Conservation (phyloP, 1,139 yeast species). For the Scheffersomyces stambukii region DNA sequence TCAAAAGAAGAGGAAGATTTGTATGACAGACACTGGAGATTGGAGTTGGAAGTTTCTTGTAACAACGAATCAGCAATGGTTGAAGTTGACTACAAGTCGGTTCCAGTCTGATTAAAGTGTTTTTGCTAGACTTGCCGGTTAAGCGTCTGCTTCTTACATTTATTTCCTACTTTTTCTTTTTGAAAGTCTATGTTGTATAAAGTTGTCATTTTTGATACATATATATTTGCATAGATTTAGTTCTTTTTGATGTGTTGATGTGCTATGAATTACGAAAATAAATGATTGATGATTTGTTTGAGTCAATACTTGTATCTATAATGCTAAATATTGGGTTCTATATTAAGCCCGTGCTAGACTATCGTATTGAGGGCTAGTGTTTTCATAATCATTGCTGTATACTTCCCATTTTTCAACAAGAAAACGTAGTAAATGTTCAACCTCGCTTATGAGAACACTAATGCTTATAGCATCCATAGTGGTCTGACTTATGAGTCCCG, state of each 20-base stretch:
- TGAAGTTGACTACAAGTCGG: slow-evolving; percentile 53
- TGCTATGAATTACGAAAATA: no score
- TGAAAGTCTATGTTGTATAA: no score
- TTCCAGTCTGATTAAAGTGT: no score
- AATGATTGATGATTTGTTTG: no score
- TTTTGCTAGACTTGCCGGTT: no score
- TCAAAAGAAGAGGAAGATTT: slow-evolving; percentile 40
- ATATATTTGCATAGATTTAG: no score
- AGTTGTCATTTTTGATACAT: no score
- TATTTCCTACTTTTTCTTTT: no score
- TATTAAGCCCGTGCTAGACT: slow-evolving; percentile 26
- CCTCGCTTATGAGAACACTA: slow-evolving; percentile 37
- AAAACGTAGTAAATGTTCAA: slow-evolving; percentile 51
- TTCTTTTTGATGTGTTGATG: no score
- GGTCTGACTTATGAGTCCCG: slow-evolving; percentile 74
- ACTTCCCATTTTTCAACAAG: slow-evolving; percentile 46
- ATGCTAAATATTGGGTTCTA: no score
- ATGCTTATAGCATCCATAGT: slow-evolving; percentile 77
- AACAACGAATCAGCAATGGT: slow-evolving; percentile 59
- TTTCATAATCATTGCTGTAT: slow-evolving; percentile 45
- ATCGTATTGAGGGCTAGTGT: slow-evolving; percentile 64
- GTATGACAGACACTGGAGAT: slow-evolving; percentile 51
- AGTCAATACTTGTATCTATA: no score
- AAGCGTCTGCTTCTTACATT: no score
- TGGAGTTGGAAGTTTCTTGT: slow-evolving; percentile 54